Percentiles rank a stretch among this genome's conserved stretches.
Evolutionary conservation across 78 protist species (phyloP).

Genomic region (Dictyostelium citrinum): DNA sequence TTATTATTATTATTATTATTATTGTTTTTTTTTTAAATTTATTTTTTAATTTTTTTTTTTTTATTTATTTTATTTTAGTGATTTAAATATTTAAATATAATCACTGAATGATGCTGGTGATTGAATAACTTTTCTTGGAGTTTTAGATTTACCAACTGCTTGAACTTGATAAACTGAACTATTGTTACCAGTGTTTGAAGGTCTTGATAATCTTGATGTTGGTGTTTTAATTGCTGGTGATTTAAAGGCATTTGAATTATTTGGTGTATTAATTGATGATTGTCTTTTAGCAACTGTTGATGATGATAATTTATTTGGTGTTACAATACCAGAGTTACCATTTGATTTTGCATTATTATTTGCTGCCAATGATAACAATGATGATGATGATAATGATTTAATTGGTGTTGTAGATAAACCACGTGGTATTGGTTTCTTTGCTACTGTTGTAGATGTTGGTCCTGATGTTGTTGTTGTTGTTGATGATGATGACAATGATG

Average conservation of each 20-base stretch:
- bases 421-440: neutral
- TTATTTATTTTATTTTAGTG: neutral
- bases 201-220: neutral
- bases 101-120: slow-evolving; percentile 36
- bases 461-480: neutral
- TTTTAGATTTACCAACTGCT: slow-evolving; percentile 26
- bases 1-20: too few species aligned
- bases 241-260: neutral
- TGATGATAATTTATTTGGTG: slow-evolving; percentile 22
- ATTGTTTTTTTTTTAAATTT: too few species aligned
- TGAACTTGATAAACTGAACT: neutral
- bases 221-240: neutral
- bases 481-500: neutral
- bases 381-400: slow-evolving; percentile 24
- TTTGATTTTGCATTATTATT: neutral
- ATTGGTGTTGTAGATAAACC: neutral
- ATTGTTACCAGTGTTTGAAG: neutral
- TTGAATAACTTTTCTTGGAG: slow-evolving; percentile 58
- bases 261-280: neutral
- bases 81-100: slow-evolving; percentile 36
- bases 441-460: neutral
- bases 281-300: neutral
- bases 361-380: neutral
- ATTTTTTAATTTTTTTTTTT: neutral
- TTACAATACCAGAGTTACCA: slow-evolving; percentile 1